Percentiles rank a stretch among this genome's conserved stretches.
These are phyloP conservation scores for Russula sp. DNA, from an alignment of 768 basidiomycete genomes.

Conservation along the genomic window DNA sequence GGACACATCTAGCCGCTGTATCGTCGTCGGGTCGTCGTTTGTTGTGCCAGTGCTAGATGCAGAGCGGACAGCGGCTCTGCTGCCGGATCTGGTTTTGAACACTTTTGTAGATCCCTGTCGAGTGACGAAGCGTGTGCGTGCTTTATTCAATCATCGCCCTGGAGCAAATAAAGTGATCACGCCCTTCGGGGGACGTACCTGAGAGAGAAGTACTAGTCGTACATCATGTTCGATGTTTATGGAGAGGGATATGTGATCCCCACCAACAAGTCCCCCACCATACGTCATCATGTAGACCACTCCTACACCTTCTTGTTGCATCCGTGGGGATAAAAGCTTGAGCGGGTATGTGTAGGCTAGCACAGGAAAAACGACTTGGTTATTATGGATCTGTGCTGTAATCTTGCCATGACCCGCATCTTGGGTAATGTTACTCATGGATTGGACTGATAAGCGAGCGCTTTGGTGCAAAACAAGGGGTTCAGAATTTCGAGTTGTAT, in stretches of 20 bases:
- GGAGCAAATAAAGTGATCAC: neutral
- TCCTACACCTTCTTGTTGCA: slow-evolving; percentile 50
- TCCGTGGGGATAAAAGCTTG: slow-evolving; percentile 77
- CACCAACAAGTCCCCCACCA: slow-evolving; percentile 88
- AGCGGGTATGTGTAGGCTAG: slow-evolving; percentile 82
- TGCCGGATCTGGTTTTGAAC: slow-evolving; percentile 74
- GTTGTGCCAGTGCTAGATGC: neutral
- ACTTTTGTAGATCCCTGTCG: slow-evolving; percentile 91
- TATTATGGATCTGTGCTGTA: slow-evolving; percentile 49
- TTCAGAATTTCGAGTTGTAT: neutral
- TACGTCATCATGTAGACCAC: slow-evolving; percentile 81
- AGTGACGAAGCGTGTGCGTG: neutral
- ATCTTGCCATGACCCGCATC: slow-evolving; percentile 58
- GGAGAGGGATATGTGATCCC: slow-evolving; percentile 67
- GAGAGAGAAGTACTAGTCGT: slow-evolving; percentile 74
- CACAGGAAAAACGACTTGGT: slow-evolving; percentile 63
- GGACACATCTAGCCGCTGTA: slow-evolving; percentile 59
- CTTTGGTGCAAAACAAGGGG: neutral
- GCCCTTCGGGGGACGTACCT: slow-evolving; percentile 47
- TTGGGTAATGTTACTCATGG: slow-evolving; percentile 16
- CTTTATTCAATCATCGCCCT: neutral
- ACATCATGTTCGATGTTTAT: slow-evolving; percentile 57
- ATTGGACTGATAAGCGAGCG: neutral
- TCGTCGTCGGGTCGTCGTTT: slow-evolving; percentile 41
- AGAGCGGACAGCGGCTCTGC: slow-evolving; percentile 46